Percentiles rank a stretch among this genome's conserved stretches.
phyloP scores from a whole-genome alignment of 2,329 filamentous ascomycete species.

The Epicoccum sorghinum region DNA sequence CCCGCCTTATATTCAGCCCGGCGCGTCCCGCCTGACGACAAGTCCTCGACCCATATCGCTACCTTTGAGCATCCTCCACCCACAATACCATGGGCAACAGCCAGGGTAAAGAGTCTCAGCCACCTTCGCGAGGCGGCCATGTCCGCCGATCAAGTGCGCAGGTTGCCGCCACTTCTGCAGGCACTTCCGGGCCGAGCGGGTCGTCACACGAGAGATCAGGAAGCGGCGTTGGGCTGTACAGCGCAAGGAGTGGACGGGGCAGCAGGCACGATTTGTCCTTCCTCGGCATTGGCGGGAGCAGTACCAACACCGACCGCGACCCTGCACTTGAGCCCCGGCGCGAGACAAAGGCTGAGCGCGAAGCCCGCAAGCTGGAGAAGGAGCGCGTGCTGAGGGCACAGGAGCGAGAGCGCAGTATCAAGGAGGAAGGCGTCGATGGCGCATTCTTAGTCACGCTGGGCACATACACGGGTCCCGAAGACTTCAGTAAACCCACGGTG shows the following conservation, averaged over 20 bases:
- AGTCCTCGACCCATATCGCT: slow-evolving; percentile 6
- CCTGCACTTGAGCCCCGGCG: slow-evolving; percentile 65
- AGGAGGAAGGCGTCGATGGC: slow-evolving; percentile 90
- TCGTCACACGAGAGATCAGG: slow-evolving; percentile 37
- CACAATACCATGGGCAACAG: slow-evolving; percentile 53
- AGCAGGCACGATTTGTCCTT: slow-evolving; percentile 66
- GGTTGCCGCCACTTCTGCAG: slow-evolving; percentile 37
- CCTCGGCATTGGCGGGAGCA: slow-evolving; percentile 61
- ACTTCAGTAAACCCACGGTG: slow-evolving; percentile 88
- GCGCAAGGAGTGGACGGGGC: slow-evolving; percentile 56
- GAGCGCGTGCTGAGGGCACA: slow-evolving; percentile 77
- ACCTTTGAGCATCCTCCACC: slow-evolving; percentile 9
- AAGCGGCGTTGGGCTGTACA: slow-evolving; percentile 48
- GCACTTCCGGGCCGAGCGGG: slow-evolving; percentile 26
- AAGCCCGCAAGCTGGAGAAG: slow-evolving; percentile 82
- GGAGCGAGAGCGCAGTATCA: slow-evolving; percentile 88
- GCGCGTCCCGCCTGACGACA: slow-evolving; percentile 23
- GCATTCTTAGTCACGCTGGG: slow-evolving; percentile 94
- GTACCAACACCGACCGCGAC: slow-evolving; percentile 57
- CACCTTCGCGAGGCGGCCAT: slow-evolving; percentile 44
- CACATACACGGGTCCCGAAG: slow-evolving; percentile 88
- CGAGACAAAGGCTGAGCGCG: slow-evolving; percentile 90
- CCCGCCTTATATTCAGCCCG: slow-evolving; percentile 24
- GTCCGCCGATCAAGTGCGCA: slow-evolving; percentile 43
- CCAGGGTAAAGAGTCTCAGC: slow-evolving; percentile 54